These are phyloP conservation scores for Phytophthora pistaciae DNA, from an alignment of 352 stramenopile genomes.

Conservation along the genomic window DNA sequence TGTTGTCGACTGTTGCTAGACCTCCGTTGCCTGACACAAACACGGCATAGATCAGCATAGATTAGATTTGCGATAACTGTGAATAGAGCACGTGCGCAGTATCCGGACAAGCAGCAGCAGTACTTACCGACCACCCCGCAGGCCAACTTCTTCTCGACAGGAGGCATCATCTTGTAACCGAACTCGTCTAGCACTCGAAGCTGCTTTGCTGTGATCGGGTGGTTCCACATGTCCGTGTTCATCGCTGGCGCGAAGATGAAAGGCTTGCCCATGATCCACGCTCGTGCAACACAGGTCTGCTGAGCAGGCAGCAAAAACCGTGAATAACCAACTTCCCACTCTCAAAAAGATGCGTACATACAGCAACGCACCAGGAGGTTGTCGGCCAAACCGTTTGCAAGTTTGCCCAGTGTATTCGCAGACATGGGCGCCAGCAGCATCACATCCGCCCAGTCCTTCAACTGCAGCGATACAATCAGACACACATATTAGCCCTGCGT, in stretches of 20 bases:
- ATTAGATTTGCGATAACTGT: slow-evolving; percentile 15
- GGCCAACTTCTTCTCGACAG: slow-evolving; percentile 93
- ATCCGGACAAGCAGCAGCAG: background rate
- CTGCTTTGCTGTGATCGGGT: slow-evolving; percentile 92
- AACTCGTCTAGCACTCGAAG: slow-evolving; percentile 66
- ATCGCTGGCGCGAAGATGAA: slow-evolving; percentile 96
- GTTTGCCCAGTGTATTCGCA: slow-evolving; percentile 92
- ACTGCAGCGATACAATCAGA: slow-evolving; percentile 42
- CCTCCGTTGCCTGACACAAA: slow-evolving; percentile 60
- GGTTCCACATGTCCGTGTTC: slow-evolving; percentile 98
- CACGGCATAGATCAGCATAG: background rate
- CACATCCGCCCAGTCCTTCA: slow-evolving; percentile 97
- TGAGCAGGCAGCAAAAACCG: background rate
- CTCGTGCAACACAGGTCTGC: slow-evolving; percentile 91
- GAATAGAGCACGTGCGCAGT: slow-evolving; percentile 32
- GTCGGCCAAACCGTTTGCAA: slow-evolving; percentile 95
- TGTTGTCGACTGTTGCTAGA: slow-evolving; percentile 71
- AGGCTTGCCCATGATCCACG: slow-evolving; percentile 95
- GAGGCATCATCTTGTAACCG: slow-evolving; percentile 85
- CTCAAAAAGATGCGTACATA: background rate
- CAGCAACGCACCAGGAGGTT: slow-evolving; percentile 89
- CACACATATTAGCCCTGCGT: slow-evolving; percentile 2
- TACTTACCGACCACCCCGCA: slow-evolving; percentile 93
- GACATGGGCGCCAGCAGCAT: slow-evolving; percentile 91
- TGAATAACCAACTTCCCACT: slow-evolving; percentile 1